Evolutionary conservation across 169 alveolate genomes (phyloP).

Genomic region (Cyclospora cayetanensis): DNA sequence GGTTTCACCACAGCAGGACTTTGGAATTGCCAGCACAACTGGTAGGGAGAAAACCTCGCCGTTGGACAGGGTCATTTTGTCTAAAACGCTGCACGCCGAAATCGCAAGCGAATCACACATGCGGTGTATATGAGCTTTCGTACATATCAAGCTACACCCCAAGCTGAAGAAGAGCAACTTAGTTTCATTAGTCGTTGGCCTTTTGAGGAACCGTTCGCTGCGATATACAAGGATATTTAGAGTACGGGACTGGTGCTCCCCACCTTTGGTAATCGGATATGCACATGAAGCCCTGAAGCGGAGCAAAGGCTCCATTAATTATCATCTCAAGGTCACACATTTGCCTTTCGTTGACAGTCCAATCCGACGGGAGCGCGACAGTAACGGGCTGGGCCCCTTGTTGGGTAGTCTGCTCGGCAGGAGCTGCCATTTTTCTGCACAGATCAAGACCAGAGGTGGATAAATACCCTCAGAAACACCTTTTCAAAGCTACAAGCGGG

Average conservation of each 20-base stretch:
- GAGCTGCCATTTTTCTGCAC: conserved; percentile 21
- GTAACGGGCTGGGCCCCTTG: conserved; percentile 21
- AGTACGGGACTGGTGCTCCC: too few relatives aligned
- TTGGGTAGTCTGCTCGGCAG: background rate
- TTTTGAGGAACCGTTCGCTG: background rate
- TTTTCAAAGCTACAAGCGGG: too few relatives aligned
- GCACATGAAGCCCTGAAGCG: conserved; percentile 75
- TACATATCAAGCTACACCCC: background rate
- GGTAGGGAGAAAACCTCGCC: conserved; percentile 78
- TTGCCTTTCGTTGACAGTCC: conserved; percentile 72
- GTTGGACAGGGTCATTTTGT: conserved; percentile 59
- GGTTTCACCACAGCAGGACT: conserved; percentile 47
- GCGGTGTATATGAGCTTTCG: background rate
- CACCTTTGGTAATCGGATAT: conserved; percentile 58
- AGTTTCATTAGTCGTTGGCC: too few relatives aligned
- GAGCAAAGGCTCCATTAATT: conserved; percentile 75
- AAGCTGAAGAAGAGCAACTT: too few relatives aligned
- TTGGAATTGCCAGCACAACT: conserved; percentile 71
- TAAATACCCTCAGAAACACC: background rate
- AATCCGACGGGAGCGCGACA: conserved; percentile 68
- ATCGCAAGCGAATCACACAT: background rate
- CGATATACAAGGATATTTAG: background rate
- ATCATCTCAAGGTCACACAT: conserved; percentile 76
- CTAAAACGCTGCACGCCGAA: conserved; percentile 56
- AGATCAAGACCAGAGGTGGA: too few relatives aligned